phyloP scores from a whole-genome alignment of 768 basidiomycete genomes.

The Tremella fuciformis region DNA sequence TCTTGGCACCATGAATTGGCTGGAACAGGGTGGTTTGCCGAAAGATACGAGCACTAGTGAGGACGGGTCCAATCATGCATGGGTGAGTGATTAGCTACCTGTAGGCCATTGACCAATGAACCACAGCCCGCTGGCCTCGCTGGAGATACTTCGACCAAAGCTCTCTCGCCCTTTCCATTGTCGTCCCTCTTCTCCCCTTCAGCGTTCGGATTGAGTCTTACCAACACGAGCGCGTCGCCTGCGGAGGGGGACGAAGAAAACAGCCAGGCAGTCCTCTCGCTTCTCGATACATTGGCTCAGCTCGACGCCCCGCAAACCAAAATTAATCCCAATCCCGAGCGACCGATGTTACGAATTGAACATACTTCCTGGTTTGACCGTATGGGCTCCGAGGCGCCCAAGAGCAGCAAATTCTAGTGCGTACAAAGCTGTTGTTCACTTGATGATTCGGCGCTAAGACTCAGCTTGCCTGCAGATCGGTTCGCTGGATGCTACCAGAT shows the following conservation, averaged over 20 bases:
- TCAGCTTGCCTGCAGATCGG: constrained; percentile 44
- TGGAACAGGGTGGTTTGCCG: constrained; percentile 16
- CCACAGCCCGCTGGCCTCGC: background rate
- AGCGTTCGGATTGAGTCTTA: constrained; percentile 18
- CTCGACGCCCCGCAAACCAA: constrained; percentile 34
- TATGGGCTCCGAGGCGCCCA: constrained; percentile 34
- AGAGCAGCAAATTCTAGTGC: constrained; percentile 48
- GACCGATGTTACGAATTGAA: constrained; percentile 44
- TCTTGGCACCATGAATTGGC: constrained; percentile 40
- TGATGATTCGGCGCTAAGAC: background rate
- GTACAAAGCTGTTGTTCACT: background rate
- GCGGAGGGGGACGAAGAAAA: constrained; percentile 11
- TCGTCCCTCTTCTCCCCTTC: constrained; percentile 40
- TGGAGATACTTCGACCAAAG: constrained; percentile 17
- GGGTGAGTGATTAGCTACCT: no score
- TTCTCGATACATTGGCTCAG: constrained; percentile 34
- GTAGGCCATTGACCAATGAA: constrained; percentile 17
- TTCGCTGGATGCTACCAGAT: constrained; percentile 51
- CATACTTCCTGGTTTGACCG: constrained; percentile 12
- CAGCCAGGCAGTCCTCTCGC: constrained; percentile 18
- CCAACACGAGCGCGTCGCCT: constrained; percentile 12
- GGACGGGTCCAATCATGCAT: constrained; percentile 7
- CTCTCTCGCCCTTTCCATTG: constrained; percentile 32
- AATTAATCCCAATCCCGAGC: constrained; percentile 44
- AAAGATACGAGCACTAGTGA: constrained; percentile 12